Evolutionary conservation across 768 basidiomycete species (phyloP), one percentile per base, ranked within the genome.

Genomic region (Termitomyces sp.): DNA sequence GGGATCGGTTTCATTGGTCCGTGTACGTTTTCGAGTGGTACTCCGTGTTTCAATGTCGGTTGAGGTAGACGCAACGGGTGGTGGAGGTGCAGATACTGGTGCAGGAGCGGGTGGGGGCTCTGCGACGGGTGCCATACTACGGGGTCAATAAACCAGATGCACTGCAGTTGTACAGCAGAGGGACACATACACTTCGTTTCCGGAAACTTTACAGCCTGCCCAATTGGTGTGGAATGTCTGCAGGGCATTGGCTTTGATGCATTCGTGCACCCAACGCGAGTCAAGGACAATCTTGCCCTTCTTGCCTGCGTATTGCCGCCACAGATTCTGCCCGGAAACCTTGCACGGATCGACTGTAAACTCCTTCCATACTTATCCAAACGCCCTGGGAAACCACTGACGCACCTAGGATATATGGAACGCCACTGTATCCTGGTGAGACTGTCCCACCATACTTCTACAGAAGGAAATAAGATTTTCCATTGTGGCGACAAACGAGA

Each of bases 361-460:
- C 65, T 60, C 59, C 56, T 64, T 60, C 56, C 49, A 55, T 41
- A 32, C 43, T 51, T 52, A 47, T 38, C 32, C 47, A 16, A 23
- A 54, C 28, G 33, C 60, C 54, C 58, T 36, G 26, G 55, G 14
- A 56, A 51, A 36, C 33, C 51, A 56, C 58, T 51, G 59, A 74
- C 83, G 59, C 65, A 90, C 91, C 91, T 60, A 94, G 79, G 55
- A 94, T 88, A 68, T 92, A 92, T 1, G 83, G 77, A 5, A 91
- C 89, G 23, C 85, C 85, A 62, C 89, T 92, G 69, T 93, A 93
- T 10, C 86, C 84, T 41, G 84, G 83, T 30, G 86, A 84, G 50
- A 91, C 80, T 6, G 78, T 76, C 16, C 92, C 92, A 30, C 91
- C 91, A 68, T 92, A 81, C 77, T 84, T 87, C 92, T 93, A 72